Evolutionary conservation across 805 yeast genomes (phyloP).

Genomic region (Cyberlindnera xylosilytica): DNA sequence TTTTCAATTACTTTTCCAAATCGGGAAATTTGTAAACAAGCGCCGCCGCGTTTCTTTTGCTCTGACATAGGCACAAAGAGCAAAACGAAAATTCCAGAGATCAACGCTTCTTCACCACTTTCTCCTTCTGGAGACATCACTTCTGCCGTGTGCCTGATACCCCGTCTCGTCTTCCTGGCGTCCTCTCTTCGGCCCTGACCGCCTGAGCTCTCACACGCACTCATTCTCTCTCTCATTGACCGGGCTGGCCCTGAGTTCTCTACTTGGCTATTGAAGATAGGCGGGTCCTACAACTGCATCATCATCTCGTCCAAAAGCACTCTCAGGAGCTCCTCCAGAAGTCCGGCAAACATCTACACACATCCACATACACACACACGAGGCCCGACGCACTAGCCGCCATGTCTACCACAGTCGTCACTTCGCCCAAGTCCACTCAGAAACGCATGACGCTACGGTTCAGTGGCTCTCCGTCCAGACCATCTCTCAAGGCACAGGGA

Average conservation of each 20-base stretch:
- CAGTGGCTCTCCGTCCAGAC: conserved; percentile 19
- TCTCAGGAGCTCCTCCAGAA: no score
- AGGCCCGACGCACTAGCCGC: background rate
- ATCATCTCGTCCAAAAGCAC: background rate
- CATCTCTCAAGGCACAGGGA: conserved; percentile 20
- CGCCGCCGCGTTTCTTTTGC: background rate
- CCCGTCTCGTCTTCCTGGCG: no score
- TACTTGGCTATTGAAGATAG: conserved; percentile 14
- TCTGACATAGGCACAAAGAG: conserved; percentile 3
- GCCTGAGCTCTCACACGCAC: background rate
- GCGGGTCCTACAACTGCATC: conserved; percentile 13
- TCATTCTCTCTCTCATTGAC: conserved; percentile 2
- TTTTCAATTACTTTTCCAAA: conserved; percentile 18
- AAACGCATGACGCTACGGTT: conserved; percentile 10
- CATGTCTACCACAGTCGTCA: conserved; percentile 16
- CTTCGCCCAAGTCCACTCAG: conserved; percentile 21
- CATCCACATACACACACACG: background rate
- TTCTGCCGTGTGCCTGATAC: no score
- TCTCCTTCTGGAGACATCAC: no score
- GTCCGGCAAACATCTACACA: no score
- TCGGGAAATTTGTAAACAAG: conserved; percentile 22
- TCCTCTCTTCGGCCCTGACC: no score
- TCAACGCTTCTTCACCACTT: no score
- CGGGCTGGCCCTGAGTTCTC: conserved; percentile 24
- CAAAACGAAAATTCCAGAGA: background rate